phyloP scores from a whole-genome alignment of 2,329 filamentous ascomycete species.

The Colletotrichum truncatum region DNA sequence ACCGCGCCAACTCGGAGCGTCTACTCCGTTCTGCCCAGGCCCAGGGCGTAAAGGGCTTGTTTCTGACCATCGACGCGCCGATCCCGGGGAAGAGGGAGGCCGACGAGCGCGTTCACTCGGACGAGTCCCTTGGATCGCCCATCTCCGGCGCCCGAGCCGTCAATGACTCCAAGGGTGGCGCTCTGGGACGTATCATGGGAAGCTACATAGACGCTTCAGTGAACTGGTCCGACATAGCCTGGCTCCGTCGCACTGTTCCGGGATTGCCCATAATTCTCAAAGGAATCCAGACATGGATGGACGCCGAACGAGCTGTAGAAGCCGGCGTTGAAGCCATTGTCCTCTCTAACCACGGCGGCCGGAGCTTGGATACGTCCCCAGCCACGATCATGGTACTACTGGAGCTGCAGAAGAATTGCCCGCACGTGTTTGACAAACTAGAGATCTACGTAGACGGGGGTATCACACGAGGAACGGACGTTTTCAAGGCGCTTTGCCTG shows the following conservation, averaged over 20 bases:
- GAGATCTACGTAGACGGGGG: conserved; percentile 74
- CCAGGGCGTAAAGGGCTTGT: conserved; percentile 60
- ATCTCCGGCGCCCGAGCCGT: conserved; percentile 58
- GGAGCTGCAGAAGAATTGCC: conserved; percentile 69
- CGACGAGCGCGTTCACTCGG: conserved; percentile 55
- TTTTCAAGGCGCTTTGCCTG: conserved; percentile 73
- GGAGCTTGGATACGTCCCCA: conserved; percentile 60
- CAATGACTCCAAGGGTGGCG: conserved; percentile 63
- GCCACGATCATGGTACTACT: conserved; percentile 67
- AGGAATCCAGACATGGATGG: conserved; percentile 73
- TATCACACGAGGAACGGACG: conserved; percentile 70
- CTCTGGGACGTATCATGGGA: conserved; percentile 64
- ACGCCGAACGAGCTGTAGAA: conserved; percentile 69
- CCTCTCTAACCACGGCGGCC: conserved; percentile 75
- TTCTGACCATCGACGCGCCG: conserved; percentile 68
- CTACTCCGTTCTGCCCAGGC: conserved; percentile 56
- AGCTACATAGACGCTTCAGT: conserved; percentile 65
- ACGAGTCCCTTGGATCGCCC: conserved; percentile 56
- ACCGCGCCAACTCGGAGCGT: conserved; percentile 58
- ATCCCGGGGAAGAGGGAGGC: conserved; percentile 64
- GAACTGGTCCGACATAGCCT: conserved; percentile 71
- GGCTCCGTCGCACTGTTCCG: conserved; percentile 66
- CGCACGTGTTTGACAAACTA: conserved; percentile 66
- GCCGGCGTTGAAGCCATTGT: conserved; percentile 73
- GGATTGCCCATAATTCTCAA: conserved; percentile 71